Evolutionary conservation across 2,329 filamentous ascomycete species (phyloP).

Genomic region (Dactylellina haptotyla): DNA sequence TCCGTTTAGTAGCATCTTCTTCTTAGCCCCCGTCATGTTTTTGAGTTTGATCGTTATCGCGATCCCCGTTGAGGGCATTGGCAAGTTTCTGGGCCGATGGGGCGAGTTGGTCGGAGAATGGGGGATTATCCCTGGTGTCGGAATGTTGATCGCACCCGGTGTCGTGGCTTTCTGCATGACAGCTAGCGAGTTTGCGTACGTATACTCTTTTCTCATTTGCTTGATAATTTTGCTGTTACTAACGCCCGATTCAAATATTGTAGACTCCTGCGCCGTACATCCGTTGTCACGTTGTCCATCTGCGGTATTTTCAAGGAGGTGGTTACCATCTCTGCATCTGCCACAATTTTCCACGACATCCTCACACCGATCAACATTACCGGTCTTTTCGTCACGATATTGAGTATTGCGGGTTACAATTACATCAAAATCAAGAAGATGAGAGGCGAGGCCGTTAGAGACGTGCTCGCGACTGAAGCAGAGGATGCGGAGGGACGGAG

Average conservation of each 20-base stretch:
- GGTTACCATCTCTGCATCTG: slow-evolving; percentile 89
- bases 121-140: slow-evolving; percentile 73
- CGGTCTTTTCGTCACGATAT: slow-evolving; percentile 86
- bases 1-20: slow-evolving; percentile 96
- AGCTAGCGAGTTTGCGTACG: slow-evolving; percentile 83
- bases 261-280: slow-evolving; percentile 84
- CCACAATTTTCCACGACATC: slow-evolving; percentile 85
- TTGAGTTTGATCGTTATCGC: slow-evolving; percentile 80
- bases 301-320: slow-evolving; percentile 99
- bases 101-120: slow-evolving; percentile 72
- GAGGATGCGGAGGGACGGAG: slow-evolving; percentile 46
- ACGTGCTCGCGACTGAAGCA: slow-evolving; percentile 35
- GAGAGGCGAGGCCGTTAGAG: slow-evolving; percentile 75
- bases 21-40: slow-evolving; percentile 98
- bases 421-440: slow-evolving; percentile 93
- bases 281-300: slow-evolving; percentile 93
- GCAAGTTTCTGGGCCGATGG: slow-evolving; percentile 74
- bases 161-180: slow-evolving; percentile 96
- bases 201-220: background rate
- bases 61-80: slow-evolving; percentile 83
- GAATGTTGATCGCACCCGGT: slow-evolving; percentile 88
- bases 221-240: background rate
- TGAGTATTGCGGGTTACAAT: slow-evolving; percentile 88
- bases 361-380: slow-evolving; percentile 87
- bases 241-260: background rate